These are phyloP conservation scores for Fusarium ambrosium DNA, from an alignment of 2,329 filamentous ascomycete species.

Conservation along the genomic window DNA sequence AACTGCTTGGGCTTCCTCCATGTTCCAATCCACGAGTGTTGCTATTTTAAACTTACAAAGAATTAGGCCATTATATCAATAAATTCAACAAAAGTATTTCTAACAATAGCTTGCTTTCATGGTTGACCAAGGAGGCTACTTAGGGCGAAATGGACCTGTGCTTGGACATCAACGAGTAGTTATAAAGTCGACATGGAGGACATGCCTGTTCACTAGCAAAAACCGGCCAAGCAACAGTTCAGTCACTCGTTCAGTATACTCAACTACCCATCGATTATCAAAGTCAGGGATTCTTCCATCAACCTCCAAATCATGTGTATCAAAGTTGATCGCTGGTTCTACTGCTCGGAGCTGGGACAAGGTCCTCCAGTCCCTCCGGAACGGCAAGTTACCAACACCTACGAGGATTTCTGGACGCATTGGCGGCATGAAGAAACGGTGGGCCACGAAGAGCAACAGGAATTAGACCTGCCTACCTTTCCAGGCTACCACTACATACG, in stretches of 20 bases:
- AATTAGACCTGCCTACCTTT: neutral
- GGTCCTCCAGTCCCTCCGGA: neutral
- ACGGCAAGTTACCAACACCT: neutral
- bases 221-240: neutral
- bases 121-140: neutral
- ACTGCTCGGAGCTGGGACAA: slow-evolving; percentile 11
- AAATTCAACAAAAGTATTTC: neutral
- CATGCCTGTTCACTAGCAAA: neutral
- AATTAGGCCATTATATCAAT: neutral
- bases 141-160: neutral
- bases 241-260: neutral
- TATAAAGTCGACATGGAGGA: neutral
- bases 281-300: neutral
- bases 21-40: neutral
- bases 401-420: neutral
- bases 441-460: neutral
- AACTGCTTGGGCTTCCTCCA: neutral
- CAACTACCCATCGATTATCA: neutral
- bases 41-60: neutral
- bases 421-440: slow-evolving; percentile 2
- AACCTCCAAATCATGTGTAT: slow-evolving; percentile 33
- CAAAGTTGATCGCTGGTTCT: slow-evolving; percentile 30
- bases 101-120: neutral
- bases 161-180: neutral
- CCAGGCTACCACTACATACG: slow-evolving; percentile 19